A percentile compares a stretch with the other conserved stretches of the same genome.
These are phyloP conservation scores for Pseudotulostoma volvatum DNA, from an alignment of 495 filamentous ascomycete genomes.

Conservation along the genomic window DNA sequence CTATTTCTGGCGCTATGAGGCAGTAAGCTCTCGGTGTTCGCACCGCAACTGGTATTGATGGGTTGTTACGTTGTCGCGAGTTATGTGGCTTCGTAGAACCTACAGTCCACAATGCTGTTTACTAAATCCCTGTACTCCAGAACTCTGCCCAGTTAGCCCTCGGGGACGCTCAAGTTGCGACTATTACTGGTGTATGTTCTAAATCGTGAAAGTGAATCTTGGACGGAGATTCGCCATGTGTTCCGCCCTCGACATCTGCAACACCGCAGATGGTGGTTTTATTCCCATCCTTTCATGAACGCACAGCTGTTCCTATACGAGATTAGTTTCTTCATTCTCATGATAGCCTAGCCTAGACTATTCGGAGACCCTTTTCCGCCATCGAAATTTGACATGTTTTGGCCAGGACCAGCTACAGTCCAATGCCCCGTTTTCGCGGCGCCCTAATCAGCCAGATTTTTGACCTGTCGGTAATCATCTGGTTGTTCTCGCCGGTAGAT, in stretches of 20 bases:
- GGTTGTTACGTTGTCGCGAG: conserved; percentile 45
- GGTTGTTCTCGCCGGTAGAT: conserved; percentile 11
- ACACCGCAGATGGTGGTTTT: conserved; percentile 70
- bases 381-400: conserved; percentile 62
- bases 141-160: conserved; percentile 83
- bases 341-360: conserved; percentile 49
- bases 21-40: conserved; percentile 66
- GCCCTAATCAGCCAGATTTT: conserved; percentile 24
- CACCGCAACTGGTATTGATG: conserved; percentile 79
- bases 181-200: conserved; percentile 11
- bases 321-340: conserved; percentile 63
- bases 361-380: conserved; percentile 49
- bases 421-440: conserved; percentile 22
- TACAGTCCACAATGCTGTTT: conserved; percentile 59
- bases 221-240: conserved; percentile 14
- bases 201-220: background rate
- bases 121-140: conserved; percentile 74
- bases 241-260: conserved; percentile 83
- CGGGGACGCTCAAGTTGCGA: conserved; percentile 80
- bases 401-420: conserved; percentile 54
- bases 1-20: conserved; percentile 54
- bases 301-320: conserved; percentile 91
- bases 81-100: conserved; percentile 54
- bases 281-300: conserved; percentile 80
- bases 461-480: conserved; percentile 47